Base-by-base conservation (phyloP, 495 filamentous ascomycete genomes). In the Daldinia loculata region DNA sequence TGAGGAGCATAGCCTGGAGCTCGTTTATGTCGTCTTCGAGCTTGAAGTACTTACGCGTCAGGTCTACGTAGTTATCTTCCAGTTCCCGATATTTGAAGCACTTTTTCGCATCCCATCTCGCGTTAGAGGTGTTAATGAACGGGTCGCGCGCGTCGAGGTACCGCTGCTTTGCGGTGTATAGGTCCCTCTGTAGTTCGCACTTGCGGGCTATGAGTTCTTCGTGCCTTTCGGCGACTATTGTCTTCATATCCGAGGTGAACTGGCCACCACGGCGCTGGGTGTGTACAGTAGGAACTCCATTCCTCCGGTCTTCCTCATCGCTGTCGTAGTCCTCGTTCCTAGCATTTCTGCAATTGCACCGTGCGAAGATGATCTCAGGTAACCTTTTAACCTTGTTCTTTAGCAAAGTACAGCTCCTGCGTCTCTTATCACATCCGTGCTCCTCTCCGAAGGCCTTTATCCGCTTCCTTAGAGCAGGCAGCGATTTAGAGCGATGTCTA, bases 281-380 rank as follows among this genome's bases (percentile, higher is more conserved):
- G 22, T 63, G 27, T 14, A 26, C 39, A 3, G 64, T 63, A 6
- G 59, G 61, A 19, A 72, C 69, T 7, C 58, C 62, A 11, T 67
- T 72, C 29, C 51, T 34, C 24, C 45, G 53, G n/a, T 72, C 69
- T 29, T 72, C 69, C 12, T 67, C 63, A 6, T 72, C 69, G n/a
- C 53, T 69, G 14, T 69, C 69, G 26, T 66, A 63, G 17, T 45
- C 52, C 12, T 63, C 43, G 1, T 32, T 36, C 6, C 27, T 24
- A 22, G 50, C 6, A 53, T 14, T 27, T 11, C 6, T n/a, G 26
- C 5, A n/a, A 30, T n/a, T 58, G 6, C 3, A 24, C 17, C 17
- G 19, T 5, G 8, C 22, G 8, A 48, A 9, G 7, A 48, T 48
- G 8, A 11, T 12, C 43, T 48, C 43, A 12, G 9, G 43, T 12